These are phyloP conservation scores for Erythrobasidium yunnanense DNA, from an alignment of 768 basidiomycete genomes.

Conservation along the genomic window DNA sequence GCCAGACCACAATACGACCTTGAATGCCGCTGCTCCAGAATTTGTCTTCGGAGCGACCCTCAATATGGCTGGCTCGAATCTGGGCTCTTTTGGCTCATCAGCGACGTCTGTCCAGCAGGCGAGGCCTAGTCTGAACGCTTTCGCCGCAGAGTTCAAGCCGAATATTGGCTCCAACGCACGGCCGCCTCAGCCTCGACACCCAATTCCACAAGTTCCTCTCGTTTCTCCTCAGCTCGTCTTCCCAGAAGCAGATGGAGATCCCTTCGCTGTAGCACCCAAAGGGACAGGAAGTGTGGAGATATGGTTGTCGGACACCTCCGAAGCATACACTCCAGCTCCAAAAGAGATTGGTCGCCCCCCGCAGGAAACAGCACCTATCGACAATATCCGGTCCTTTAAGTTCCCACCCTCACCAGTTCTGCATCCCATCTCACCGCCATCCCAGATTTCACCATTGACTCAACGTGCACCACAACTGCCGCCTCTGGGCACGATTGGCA, in stretches of 20 bases:
- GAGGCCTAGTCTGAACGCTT: not conserved
- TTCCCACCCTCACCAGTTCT: not conserved
- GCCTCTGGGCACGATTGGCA: slow-evolving; percentile 4
- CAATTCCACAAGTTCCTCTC: too few species aligned
- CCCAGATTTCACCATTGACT: not conserved
- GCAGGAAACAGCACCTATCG: not conserved
- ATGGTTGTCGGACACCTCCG: too few species aligned
- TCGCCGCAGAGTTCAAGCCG: slow-evolving; percentile 4
- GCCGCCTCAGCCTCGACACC: not conserved
- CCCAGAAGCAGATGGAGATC: too few species aligned
- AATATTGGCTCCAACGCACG: not conserved
- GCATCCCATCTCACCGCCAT: not conserved
- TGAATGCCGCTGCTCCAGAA: not conserved
- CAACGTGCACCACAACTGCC: not conserved
- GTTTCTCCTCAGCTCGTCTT: too few species aligned
- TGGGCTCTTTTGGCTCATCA: not conserved
- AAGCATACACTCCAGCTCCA: too few species aligned
- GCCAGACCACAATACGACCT: not conserved
- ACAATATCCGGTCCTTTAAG: not conserved
- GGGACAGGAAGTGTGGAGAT: too few species aligned
- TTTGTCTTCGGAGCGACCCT: not conserved
- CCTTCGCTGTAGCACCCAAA: too few species aligned
- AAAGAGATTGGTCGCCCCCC: too few species aligned
- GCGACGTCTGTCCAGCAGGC: not conserved
- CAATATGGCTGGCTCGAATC: not conserved